Evolutionary conservation across 768 basidiomycete genomes (phyloP), one percentile per base, ranked within the genome.

Genomic region (Lactifluus rugatus): DNA sequence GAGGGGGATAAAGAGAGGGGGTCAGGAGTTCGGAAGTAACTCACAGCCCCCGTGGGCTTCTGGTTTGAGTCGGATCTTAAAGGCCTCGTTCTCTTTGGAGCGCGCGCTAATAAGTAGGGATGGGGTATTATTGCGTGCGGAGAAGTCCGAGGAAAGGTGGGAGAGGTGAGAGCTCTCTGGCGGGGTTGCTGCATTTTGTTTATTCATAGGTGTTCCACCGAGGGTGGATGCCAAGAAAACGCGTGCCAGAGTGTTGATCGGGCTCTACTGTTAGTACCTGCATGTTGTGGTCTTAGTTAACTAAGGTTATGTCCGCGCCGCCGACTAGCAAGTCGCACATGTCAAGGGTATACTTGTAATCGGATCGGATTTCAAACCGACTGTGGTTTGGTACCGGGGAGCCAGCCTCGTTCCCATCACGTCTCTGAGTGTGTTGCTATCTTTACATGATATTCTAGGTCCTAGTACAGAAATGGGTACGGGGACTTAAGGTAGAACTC

Each of bases 361-460:
- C 44, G 31, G 52, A 53, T 53, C 52, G 31, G 13, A 53, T 53
- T 53, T 53, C 52, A 53, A 53, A 53, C 26, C 6, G 8, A 34
- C n/a, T 13, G 48, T 36, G n/a, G 34, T n/a, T 41, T 41, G 39
- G 39, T 10, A 51, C 50, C 25, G 26, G 37, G 26, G 11, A 26
- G 26, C 52, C 13, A 42, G 52, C 52, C 52, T 54, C 52, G 42
- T 53, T 45, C 21, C 37, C 28, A 32, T 53, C 26, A 10, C 7
- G 23, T 44, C 21, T 44, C 21, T 44, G 36, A 36, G 36, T 2
- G 5, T 42, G 21, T 51, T 23, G 9, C 16, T 42, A 31, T 42
- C 19, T 42, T 32, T 42, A 28, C 39, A 42, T 44, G 42, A 44
- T 23, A 21, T 41, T 7, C 39, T 9, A 8, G 39, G n/a, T 14